Percentiles rank a stretch among this genome's conserved stretches.
Conservation (phyloP, 1,284 basidiomycete genomes). For the Pseudomicrostroma phylloplanum region DNA sequence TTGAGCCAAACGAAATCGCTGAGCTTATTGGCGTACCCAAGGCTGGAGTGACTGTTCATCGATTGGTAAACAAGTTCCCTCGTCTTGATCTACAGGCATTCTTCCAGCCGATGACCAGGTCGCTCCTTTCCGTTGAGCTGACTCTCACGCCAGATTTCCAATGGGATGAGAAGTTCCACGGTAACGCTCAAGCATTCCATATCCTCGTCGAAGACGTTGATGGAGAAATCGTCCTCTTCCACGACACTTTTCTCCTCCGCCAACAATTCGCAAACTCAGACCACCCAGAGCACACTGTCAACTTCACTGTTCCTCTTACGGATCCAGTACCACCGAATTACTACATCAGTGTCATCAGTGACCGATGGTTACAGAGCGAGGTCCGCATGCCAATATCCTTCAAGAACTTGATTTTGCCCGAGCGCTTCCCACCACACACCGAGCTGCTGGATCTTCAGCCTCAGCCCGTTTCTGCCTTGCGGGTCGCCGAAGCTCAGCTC, state of each 20-base stretch:
- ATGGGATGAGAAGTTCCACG: constrained; percentile 93
- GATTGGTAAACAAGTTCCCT: constrained; percentile 94
- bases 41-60: constrained; percentile 82
- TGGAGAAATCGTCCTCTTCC: constrained; percentile 88
- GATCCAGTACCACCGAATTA: constrained; percentile 97
- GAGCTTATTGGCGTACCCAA: constrained; percentile 85
- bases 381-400: constrained; percentile 92
- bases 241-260: constrained; percentile 83
- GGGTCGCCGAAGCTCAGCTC: constrained; percentile 81
- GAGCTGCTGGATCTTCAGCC: constrained; percentile 87
- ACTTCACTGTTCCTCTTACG: constrained; percentile 89
- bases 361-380: constrained; percentile 92
- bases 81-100: constrained; percentile 68
- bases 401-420: constrained; percentile 93
- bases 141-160: constrained; percentile 85
- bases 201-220: constrained; percentile 95
- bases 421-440: constrained; percentile 90
- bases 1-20: constrained; percentile 56
- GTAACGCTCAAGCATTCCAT: constrained; percentile 75
- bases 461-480: constrained; percentile 79
- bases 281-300: constrained; percentile 80
- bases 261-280: constrained; percentile 72
- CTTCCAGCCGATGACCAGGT: constrained; percentile 41
- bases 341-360: constrained; percentile 89
- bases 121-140: constrained; percentile 44